A percentile compares a stretch with the other conserved stretches of the same genome.
Conservation (phyloP, 345 rosid species). For the Eucalyptus viminalis region DNA sequence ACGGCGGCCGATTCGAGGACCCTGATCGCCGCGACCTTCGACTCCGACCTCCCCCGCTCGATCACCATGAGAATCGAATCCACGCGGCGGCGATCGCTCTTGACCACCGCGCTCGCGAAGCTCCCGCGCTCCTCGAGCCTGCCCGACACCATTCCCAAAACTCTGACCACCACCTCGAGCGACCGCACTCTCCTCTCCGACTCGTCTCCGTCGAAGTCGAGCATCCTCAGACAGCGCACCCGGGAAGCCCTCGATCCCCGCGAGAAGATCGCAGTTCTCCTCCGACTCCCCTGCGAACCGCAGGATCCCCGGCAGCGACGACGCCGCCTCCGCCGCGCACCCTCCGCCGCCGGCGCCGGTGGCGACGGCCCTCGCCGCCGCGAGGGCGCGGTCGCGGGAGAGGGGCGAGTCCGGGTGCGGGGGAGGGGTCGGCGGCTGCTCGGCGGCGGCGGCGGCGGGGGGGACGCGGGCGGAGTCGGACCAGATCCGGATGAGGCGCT, state of each 20-base stretch:
- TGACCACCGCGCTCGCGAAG: conserved; percentile 22
- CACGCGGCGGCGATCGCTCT: conserved; percentile 15
- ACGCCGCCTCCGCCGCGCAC: neutral
- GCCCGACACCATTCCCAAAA: conserved; percentile 21
- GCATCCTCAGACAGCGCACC: conserved; percentile 37
- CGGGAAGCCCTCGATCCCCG: conserved; percentile 28
- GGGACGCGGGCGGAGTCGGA: conserved; percentile 31
- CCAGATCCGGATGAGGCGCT: conserved; percentile 83
- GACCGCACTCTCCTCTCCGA: conserved; percentile 1
- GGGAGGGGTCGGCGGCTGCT: neutral
- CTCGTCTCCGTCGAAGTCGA: conserved; percentile 11
- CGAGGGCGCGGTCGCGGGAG: neutral
- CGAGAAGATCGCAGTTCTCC: conserved; percentile 42
- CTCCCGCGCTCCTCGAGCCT: conserved; percentile 22
- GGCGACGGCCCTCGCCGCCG: conserved; percentile 4
- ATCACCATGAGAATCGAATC: conserved; percentile 33
- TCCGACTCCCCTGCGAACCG: conserved; percentile 42
- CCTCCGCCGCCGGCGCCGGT: neutral
- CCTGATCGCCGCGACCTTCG: conserved; percentile 41
- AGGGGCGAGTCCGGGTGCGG: neutral
- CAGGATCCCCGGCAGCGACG: conserved; percentile 16
- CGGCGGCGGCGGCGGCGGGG: neutral
- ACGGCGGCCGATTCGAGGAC: conserved; percentile 48
- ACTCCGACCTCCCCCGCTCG: conserved; percentile 23
- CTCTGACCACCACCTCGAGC: conserved; percentile 23